Percentiles rank a stretch among this genome's conserved stretches.
phyloP scores from a whole-genome alignment of 352 stramenopile genomes.

The Plasmopara viticola region DNA sequence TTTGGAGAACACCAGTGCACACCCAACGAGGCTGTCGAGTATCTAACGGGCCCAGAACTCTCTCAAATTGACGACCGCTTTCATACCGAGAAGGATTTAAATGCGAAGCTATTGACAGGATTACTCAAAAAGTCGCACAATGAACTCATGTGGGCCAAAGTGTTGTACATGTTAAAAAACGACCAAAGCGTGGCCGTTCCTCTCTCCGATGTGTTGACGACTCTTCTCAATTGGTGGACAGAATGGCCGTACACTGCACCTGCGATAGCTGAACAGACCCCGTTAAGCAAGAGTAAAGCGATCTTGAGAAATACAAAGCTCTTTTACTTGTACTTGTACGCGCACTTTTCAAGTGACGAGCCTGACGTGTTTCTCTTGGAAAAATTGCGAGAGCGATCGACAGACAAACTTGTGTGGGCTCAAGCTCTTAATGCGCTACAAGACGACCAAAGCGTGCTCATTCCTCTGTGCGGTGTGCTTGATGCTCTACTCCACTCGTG shows the following conservation, averaged over 20 bases:
- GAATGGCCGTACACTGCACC: background rate
- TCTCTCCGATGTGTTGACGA: background rate
- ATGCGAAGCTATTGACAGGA: background rate
- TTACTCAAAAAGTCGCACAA: background rate
- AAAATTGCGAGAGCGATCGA: background rate
- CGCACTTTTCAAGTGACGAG: background rate
- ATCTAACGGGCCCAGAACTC: background rate
- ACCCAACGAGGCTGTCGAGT: background rate
- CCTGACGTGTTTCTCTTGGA: background rate
- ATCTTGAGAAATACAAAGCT: background rate
- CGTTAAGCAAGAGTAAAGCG: background rate
- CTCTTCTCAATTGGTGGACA: background rate
- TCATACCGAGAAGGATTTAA: background rate
- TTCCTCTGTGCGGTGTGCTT: background rate
- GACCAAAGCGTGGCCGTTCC: background rate
- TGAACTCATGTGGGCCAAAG: background rate
- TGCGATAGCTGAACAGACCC: background rate
- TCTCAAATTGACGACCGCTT: background rate
- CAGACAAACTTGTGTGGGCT: background rate
- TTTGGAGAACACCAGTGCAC: background rate
- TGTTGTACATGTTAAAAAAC: background rate
- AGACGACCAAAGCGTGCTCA: background rate
- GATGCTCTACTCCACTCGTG: background rate
- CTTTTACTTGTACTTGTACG: background rate
- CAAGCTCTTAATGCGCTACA: background rate